A percentile compares a stretch with the other conserved stretches of the same genome.
phyloP scores from a whole-genome alignment of 352 stramenopile species.

The Pythium diclinum region DNA sequence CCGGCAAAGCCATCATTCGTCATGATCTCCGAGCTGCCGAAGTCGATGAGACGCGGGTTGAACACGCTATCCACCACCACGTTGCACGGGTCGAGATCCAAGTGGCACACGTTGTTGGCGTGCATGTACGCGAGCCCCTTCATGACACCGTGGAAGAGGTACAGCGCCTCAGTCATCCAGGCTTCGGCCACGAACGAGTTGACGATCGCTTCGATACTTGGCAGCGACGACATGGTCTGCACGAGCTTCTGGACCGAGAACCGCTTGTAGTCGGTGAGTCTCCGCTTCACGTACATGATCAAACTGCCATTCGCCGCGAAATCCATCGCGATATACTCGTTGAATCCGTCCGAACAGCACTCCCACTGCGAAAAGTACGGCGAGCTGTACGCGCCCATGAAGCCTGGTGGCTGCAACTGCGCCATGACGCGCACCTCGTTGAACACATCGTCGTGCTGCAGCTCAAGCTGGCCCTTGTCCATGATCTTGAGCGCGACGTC shows the following conservation, averaged over 20 bases:
- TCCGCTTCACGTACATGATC: constrained; percentile 59
- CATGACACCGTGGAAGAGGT: constrained; percentile 66
- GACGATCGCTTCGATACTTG: constrained; percentile 47
- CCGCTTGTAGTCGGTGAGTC: constrained; percentile 66
- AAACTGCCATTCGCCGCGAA: constrained; percentile 65
- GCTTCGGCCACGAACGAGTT: constrained; percentile 60
- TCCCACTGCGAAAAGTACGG: constrained; percentile 75
- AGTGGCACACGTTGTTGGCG: constrained; percentile 68
- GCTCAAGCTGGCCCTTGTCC: constrained; percentile 59
- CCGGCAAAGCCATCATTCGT: constrained; percentile 57
- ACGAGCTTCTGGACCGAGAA: constrained; percentile 58
- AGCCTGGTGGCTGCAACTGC: constrained; percentile 63
- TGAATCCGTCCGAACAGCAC: constrained; percentile 52
- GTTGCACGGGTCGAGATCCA: constrained; percentile 81
- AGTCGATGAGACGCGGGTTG: constrained; percentile 71
- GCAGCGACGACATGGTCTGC: constrained; percentile 44
- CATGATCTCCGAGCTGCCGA: constrained; percentile 80
- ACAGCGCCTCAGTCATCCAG: constrained; percentile 67
- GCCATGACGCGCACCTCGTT: constrained; percentile 82
- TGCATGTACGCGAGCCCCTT: constrained; percentile 78
- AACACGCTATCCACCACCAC: constrained; percentile 58
- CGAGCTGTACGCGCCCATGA: constrained; percentile 51
- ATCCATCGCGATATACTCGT: constrained; percentile 83
- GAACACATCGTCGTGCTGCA: constrained; percentile 72
- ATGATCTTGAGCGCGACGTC: constrained; percentile 78